Conservation (phyloP, 176 grass and related monocot genomes). For the Carex scoparia region DNA sequence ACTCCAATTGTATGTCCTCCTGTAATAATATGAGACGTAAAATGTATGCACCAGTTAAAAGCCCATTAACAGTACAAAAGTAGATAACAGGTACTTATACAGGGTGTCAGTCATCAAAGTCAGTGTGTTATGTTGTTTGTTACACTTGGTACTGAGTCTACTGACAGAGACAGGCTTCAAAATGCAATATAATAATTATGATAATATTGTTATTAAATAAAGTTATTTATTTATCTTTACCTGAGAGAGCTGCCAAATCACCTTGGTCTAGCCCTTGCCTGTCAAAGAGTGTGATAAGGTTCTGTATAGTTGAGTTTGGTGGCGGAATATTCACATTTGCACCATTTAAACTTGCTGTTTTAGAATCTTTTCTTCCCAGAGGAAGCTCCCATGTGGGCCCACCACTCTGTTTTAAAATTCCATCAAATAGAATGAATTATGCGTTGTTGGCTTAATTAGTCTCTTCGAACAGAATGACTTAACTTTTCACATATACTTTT, state of each 20-base stretch:
- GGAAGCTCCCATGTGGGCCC: slow-evolving; percentile 81
- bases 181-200: neutral
- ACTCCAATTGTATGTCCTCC: slow-evolving; percentile 78
- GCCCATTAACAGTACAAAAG: neutral
- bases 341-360: slow-evolving; percentile 61
- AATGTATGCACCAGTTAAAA: neutral
- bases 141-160: neutral
- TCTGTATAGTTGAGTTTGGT: slow-evolving; percentile 60
- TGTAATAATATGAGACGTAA: slow-evolving; percentile 28
- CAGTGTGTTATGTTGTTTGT: neutral
- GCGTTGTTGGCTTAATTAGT: too few species aligned
- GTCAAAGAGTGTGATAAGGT: slow-evolving; percentile 49
- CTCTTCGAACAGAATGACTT: neutral
- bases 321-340: slow-evolving; percentile 80
- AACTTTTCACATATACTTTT: neutral
- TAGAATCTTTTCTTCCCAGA: slow-evolving; percentile 79
- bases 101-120: neutral
- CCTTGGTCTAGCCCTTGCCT: slow-evolving; percentile 65
- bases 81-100: neutral
- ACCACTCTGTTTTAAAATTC: slow-evolving; percentile 40
- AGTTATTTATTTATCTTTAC: slow-evolving; percentile 27
- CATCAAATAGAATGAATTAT: neutral
- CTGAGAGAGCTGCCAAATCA: slow-evolving; percentile 72
- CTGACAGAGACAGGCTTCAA: neutral
- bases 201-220: neutral